phyloP scores from a whole-genome alignment of 805 yeast species.

The Cyberlindnera euphorbiae region DNA sequence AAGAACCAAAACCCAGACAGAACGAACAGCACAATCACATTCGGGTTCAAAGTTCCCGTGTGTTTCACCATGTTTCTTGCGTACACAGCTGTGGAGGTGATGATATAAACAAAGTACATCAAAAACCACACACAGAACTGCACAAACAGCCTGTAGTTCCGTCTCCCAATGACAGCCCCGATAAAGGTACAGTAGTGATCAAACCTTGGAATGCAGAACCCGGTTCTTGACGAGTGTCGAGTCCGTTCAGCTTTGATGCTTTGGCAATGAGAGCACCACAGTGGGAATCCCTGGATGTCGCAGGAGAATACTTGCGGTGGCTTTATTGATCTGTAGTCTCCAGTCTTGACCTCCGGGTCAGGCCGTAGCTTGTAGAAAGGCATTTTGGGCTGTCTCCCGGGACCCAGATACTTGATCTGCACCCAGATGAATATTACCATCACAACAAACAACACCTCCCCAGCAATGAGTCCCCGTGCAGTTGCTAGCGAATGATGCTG shows the following conservation, averaged over 20 bases:
- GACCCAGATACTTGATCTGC: slow-evolving; percentile 44
- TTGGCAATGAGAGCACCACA: slow-evolving; percentile 67
- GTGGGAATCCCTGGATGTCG: slow-evolving; percentile 69
- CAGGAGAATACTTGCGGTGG: slow-evolving; percentile 63
- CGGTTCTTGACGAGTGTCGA: slow-evolving; percentile 58
- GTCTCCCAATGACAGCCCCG: slow-evolving; percentile 65
- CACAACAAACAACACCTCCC: slow-evolving; percentile 26
- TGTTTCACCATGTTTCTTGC: slow-evolving; percentile 17
- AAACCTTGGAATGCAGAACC: slow-evolving; percentile 61
- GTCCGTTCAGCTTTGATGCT: slow-evolving; percentile 62
- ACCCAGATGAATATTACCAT: slow-evolving; percentile 39
- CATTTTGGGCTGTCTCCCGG: slow-evolving; percentile 44
- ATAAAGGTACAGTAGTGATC: slow-evolving; percentile 86
- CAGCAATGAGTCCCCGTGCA: slow-evolving; percentile 31
- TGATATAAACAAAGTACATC: slow-evolving; percentile 33
- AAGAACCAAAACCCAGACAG: slow-evolving; percentile 40
- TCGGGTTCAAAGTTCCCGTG: slow-evolving; percentile 35
- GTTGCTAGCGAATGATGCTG: slow-evolving; percentile 24
- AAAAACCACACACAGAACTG: slow-evolving; percentile 42
- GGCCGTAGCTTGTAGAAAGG: slow-evolving; percentile 32
- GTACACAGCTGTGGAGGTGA: slow-evolving; percentile 34
- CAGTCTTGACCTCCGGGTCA: slow-evolving; percentile 18
- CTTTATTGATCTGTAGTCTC: slow-evolving; percentile 23
- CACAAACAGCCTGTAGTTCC: slow-evolving; percentile 57
- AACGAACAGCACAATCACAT: slow-evolving; percentile 44